Base-by-base conservation (phyloP, 75 land plant species). In the Picea glauca region DNA sequence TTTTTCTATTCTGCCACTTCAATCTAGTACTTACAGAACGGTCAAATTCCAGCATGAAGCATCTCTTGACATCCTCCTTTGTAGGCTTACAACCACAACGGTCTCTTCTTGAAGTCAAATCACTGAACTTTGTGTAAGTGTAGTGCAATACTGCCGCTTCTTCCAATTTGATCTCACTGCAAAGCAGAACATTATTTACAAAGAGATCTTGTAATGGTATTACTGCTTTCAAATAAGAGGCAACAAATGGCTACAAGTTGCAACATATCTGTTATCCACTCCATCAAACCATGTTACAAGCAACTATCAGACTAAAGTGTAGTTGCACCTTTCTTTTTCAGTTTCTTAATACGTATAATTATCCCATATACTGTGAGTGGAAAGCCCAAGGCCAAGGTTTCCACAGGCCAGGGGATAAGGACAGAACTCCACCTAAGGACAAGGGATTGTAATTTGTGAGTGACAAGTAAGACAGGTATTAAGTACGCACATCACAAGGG, bases 61-160 rank as follows among this genome's bases (percentile, higher is more conserved):
- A 97, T 82, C 95, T 82, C 79, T 93, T 94, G 59, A 97, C 98
- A 87, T 97, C 99, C 64, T 97, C 98, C 78, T 94, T 97, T 62
- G 99, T 97, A 14, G 98, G 99, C 30, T 97, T 97, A 80, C 99
- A 97, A 63, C 95, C 95, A 89, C 99, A 97, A 11, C 99, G 88
- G 79, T 97, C 98, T 80, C 98, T 89, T 61, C 99, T 83, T 58
- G 99, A 97, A 58, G 99, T 97, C 80, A 97, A 77, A 74, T 97
- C 99, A 59, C 96, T 93, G 78, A 94, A 97, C 80, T 93, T 94
- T 20, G 99, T 76, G 74, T 97, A 97, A 62, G 99, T 97, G 77
- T 86, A 97, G 80, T 97, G 99, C 58, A 97, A 79, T 76, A 97
- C 94, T 58, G 98, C 99, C 63, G 99, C 99, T 80, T 97, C 99